These are phyloP conservation scores for Scedosporium minutisporum DNA, from an alignment of 2,329 filamentous ascomycete genomes.

Conservation along the genomic window DNA sequence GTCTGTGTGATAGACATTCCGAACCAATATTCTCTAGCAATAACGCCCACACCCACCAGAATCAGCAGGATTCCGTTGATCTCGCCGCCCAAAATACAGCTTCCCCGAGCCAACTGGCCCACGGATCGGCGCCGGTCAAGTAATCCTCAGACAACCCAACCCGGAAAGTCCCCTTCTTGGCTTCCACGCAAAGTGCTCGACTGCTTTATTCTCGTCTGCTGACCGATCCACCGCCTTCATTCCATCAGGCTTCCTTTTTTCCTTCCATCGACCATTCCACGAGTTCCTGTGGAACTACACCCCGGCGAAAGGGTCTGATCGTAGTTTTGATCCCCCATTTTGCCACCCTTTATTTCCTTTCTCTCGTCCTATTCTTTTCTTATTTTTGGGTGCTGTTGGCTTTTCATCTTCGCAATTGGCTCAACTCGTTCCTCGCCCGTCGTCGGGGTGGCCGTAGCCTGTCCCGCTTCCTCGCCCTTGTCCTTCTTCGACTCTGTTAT, in stretches of 20 bases:
- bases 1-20: background rate
- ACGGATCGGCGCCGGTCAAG: background rate
- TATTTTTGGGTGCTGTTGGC: background rate
- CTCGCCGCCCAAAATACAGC: background rate
- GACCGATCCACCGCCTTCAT: background rate
- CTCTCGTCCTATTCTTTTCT: background rate
- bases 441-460: background rate
- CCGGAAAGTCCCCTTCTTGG: background rate
- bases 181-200: background rate
- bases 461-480: background rate
- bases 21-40: background rate
- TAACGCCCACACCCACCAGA: background rate
- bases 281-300: background rate
- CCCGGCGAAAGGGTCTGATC: constrained; percentile 1
- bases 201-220: background rate
- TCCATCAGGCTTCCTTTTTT: background rate
- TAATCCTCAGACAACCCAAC: background rate
- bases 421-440: background rate
- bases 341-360: background rate
- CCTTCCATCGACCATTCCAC: constrained; percentile 5
- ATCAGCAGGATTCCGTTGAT: too few relatives aligned
- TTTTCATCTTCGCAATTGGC: background rate
- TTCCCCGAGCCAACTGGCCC: background rate
- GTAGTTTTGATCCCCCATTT: background rate
- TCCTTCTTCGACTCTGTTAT: background rate